These are phyloP conservation scores for Mycosphaerella sp. DNA, from an alignment of 2,329 filamentous ascomycete genomes.

Conservation along the genomic window DNA sequence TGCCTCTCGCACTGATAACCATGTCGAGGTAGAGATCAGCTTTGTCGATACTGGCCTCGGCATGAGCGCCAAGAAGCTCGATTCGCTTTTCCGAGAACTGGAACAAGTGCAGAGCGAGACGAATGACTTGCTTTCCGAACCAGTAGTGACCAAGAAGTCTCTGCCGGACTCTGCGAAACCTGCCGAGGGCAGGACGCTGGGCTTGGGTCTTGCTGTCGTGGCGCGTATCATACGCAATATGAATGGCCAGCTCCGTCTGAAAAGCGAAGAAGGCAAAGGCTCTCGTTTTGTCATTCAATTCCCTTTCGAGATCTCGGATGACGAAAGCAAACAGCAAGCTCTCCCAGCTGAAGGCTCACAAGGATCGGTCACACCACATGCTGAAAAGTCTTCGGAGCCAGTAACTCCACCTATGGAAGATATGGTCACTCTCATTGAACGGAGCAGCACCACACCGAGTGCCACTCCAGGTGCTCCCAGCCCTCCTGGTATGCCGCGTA, in stretches of 20 bases:
- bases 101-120: slow-evolving; percentile 58
- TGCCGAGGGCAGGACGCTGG: slow-evolving; percentile 50
- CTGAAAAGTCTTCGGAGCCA: slow-evolving; percentile 5
- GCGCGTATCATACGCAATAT: slow-evolving; percentile 81
- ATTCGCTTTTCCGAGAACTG: slow-evolving; percentile 55
- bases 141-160: slow-evolving; percentile 29
- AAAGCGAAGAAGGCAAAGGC: slow-evolving; percentile 75
- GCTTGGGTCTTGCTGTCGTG: slow-evolving; percentile 82
- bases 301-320: slow-evolving; percentile 61
- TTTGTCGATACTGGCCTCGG: slow-evolving; percentile 70
- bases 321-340: slow-evolving; percentile 21
- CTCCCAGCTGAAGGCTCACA: slow-evolving; percentile 16
- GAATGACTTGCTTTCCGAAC: slow-evolving; percentile 44
- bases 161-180: slow-evolving; percentile 30
- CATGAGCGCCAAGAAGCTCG: slow-evolving; percentile 52
- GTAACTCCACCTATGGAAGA: slow-evolving; percentile 30
- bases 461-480: slow-evolving; percentile 15
- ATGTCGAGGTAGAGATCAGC: slow-evolving; percentile 65
- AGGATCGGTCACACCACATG: slow-evolving; percentile 28
- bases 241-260: slow-evolving; percentile 78
- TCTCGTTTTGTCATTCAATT: slow-evolving; percentile 76
- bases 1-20: slow-evolving; percentile 46
- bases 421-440: slow-evolving; percentile 59
- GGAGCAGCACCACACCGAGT: slow-evolving; percentile 35
- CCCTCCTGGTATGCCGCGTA: slow-evolving; percentile 23